Percentiles rank a stretch among this genome's conserved stretches.
Evolutionary conservation across 23 red algal genomes (phyloP).

Genomic region (Pyropia yezoensis): DNA sequence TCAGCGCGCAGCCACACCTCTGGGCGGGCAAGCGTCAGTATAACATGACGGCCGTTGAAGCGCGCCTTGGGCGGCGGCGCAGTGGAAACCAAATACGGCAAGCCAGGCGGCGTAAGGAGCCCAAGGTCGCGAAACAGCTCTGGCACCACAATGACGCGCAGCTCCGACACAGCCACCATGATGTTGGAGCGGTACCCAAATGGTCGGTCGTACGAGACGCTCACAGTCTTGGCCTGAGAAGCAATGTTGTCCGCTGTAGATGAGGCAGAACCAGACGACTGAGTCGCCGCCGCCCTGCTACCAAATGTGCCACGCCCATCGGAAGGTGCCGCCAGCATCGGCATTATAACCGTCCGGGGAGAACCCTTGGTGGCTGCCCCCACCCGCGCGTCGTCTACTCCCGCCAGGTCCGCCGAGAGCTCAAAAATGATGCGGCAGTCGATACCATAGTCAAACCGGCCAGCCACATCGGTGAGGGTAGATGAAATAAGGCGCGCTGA

Average conservation of each 20-base stretch:
- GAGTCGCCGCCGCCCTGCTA: too few species aligned
- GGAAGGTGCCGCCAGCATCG: too few species aligned
- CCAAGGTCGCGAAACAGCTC: slow-evolving; percentile 61
- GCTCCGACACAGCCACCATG: slow-evolving; percentile 56
- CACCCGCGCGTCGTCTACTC: slow-evolving; percentile 20
- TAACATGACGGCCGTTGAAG: slow-evolving; percentile 53
- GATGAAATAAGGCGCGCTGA: slow-evolving; percentile 21
- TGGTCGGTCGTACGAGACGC: slow-evolving; percentile 34
- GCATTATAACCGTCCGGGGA: too few species aligned
- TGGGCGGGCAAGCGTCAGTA: slow-evolving; percentile 54
- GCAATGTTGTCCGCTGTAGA: too few species aligned
- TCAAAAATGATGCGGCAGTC: slow-evolving; percentile 67
- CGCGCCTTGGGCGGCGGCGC: slow-evolving; percentile 43
- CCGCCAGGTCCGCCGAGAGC: slow-evolving; percentile 34
- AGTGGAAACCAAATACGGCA: slow-evolving; percentile 56
- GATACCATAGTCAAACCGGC: slow-evolving; percentile 65
- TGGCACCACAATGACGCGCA: slow-evolving; percentile 62
- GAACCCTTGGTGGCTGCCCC: too few species aligned
- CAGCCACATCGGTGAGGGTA: slow-evolving; percentile 37
- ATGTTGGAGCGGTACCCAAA: slow-evolving; percentile 57
- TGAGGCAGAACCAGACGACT: too few species aligned
- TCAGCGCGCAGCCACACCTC: slow-evolving; percentile 65
- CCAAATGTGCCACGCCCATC: too few species aligned
- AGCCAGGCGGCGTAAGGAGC: slow-evolving; percentile 46
- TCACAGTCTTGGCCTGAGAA: too few species aligned